Evolutionary conservation across 164 flowering plant species (phyloP), one percentile per base, ranked within the genome.

Genomic region (Piper longum): DNA sequence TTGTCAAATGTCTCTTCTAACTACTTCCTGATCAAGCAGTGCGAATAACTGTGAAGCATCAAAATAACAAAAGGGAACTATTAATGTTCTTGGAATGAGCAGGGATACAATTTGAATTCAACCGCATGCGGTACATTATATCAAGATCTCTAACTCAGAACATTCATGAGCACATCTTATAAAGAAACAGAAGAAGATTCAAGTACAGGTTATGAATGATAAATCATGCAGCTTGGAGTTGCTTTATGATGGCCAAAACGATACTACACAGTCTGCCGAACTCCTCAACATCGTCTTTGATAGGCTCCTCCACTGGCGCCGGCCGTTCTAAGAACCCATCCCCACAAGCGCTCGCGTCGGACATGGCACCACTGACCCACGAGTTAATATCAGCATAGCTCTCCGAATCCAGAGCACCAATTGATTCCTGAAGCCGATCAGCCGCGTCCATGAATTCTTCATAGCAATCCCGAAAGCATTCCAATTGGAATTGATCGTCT

Each of bases 311-410:
- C 12, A 48, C 36, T 26, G 36, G 41, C 9, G 60, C 65, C 12
- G 59, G n/a, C 41, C 57, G 45, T 0, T 61, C 73, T 36, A 39
- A 59, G 61, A 72, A 72, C 7, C 68, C 70, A 7, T 57, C 65
- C 56, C 63, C 72, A 13, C 77, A 74, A 0, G 74, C 42, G 26
- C 69, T 61, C 7, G 62, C 60, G 44, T 69, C 77, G 4, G 65
- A 16, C 62, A 71, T 66, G 58, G 77, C 77, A 4, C 68, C 74
- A 5, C 59, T 54, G 19, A 74, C 63, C 70, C 70, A 63, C 2
- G 59, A 48, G 40, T 42, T 64, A 14, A 71, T 65, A 41, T 74
- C 68, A 2, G 8, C 19, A 44, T 59, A 71, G 5, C 60, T 60
- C 41, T 57, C 60, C 42, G 69, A 58, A 17, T 63, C 65, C 51